phyloP scores from a whole-genome alignment of 2,329 filamentous ascomycete species.

The Claviceps purpurea region DNA sequence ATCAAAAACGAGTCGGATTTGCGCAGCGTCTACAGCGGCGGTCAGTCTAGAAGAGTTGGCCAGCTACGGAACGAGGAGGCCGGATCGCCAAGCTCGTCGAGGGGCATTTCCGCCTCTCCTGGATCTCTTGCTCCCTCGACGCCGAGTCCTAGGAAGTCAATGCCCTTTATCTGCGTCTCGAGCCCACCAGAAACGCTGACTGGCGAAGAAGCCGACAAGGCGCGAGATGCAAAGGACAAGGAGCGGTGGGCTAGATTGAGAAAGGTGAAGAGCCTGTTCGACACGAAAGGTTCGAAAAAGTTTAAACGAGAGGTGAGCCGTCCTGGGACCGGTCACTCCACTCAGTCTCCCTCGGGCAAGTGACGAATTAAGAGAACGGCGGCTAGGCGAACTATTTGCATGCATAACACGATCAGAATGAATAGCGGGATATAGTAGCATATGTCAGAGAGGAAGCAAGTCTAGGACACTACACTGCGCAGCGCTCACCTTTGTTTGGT shows the following conservation, averaged over 20 bases:
- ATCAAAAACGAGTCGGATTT: conserved; percentile 46
- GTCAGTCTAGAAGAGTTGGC: conserved; percentile 15
- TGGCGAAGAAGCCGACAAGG: conserved; percentile 29
- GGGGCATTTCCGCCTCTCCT: background rate
- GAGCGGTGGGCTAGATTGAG: conserved; percentile 60
- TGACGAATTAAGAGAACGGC: background rate
- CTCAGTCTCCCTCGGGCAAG: conserved; percentile 6
- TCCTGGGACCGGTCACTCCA: conserved; percentile 26
- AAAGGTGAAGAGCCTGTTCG: conserved; percentile 58
- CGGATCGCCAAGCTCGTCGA: background rate
- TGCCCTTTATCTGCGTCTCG: conserved; percentile 4
- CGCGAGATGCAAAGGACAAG: conserved; percentile 48
- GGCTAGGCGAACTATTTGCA: background rate
- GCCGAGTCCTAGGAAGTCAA: conserved; percentile 1
- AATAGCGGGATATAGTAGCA: background rate
- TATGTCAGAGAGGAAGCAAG: background rate
- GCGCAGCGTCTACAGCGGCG: conserved; percentile 22
- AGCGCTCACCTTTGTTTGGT: background rate
- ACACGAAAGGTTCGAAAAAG: conserved; percentile 48
- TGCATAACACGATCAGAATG: background rate
- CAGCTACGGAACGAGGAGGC: background rate
- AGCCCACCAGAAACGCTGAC: conserved; percentile 9
- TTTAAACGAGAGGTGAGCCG: conserved; percentile 27
- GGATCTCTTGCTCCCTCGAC: conserved; percentile 10
- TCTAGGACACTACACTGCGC: background rate